Base-by-base conservation (phyloP, 2,329 filamentous ascomycete genomes). In the Talaromyces marneffei region DNA sequence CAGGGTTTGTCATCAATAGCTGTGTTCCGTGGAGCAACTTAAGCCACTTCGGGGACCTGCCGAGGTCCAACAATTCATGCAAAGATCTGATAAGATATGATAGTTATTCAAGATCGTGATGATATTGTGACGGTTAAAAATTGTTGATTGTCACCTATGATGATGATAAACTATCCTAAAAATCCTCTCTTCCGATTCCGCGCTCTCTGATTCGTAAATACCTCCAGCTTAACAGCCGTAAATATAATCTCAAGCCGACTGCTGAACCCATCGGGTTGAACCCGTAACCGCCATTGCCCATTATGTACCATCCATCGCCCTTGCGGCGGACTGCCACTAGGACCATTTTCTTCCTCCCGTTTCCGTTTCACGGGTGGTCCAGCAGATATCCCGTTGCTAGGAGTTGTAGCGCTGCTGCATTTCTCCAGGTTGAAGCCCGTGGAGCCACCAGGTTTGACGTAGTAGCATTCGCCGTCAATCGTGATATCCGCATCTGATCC, bases 151-250 rank as follows among this genome's bases (percentile, higher is more conserved):
- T n/a, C n/a, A n/a, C n/a, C n/a, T n/a, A n/a, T n/a, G n/a, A n/a
- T n/a, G n/a, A n/a, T n/a, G n/a, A n/a, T n/a, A n/a, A n/a, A 46
- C 42, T 52, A 52, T 6, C 48, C 18, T 61, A 95, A 72, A 71
- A 95, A 96, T 0, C 75, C 77, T 64, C 89, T 82, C 56, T 79
- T 74, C 55, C 75, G 76, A 76, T 95, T 96, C 65, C 90, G 82
- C 10, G 81, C 81, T 64, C 80, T 79, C 74, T 93, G 85, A 7
- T 80, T 82, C 58, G 82, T 87, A 66, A 86, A 83, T 0, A 87
- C 88, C 66, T 95, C 89, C 27, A 96, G 71, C 73, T 90, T 91
- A 35, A 92, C 89, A 0, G 86, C 89, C 16, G 89, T 81, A 55
- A 96, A 80, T 23, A 91, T 81, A 62, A 90, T 88, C 75, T 93